phyloP scores from a whole-genome alignment of 192 early-diverging fungal species.

The Rhizophagus prolifer region DNA sequence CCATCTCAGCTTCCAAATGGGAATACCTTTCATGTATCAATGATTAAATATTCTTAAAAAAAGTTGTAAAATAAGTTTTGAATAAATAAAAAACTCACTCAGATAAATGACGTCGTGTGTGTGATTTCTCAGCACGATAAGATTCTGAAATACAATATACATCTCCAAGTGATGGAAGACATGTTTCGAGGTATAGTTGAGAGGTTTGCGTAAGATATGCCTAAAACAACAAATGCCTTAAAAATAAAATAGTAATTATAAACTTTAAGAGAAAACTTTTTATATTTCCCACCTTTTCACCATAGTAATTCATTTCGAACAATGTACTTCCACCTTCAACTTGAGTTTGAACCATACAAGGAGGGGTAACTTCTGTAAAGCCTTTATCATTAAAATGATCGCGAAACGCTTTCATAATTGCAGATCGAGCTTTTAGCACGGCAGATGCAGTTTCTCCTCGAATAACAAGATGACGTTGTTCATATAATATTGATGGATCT shows the following conservation, averaged over 20 bases:
- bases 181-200: constrained; percentile 97
- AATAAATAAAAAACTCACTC: constrained; percentile 46
- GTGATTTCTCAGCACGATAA: constrained; percentile 96
- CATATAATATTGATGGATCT: constrained; percentile 81
- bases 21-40: constrained; percentile 56
- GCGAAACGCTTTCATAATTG: constrained; percentile 92
- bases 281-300: constrained; percentile 62
- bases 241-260: constrained; percentile 25
- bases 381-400: constrained; percentile 81
- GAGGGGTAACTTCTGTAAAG: constrained; percentile 93
- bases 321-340: constrained; percentile 97
- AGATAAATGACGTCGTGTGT: constrained; percentile 94
- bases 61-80: neutral
- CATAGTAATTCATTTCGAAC: constrained; percentile 96
- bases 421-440: constrained; percentile 82
- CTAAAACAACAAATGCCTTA: constrained; percentile 28
- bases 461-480: constrained; percentile 96
- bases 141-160: constrained; percentile 96
- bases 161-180: constrained; percentile 91
- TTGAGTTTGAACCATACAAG: constrained; percentile 98
- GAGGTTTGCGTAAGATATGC: constrained; percentile 99
- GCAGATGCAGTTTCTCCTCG: constrained; percentile 88
- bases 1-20: constrained; percentile 95
- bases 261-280: neutral
- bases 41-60: neutral